Conservation (phyloP, 208 protist species). For the Plasmodiophora brassicae region DNA sequence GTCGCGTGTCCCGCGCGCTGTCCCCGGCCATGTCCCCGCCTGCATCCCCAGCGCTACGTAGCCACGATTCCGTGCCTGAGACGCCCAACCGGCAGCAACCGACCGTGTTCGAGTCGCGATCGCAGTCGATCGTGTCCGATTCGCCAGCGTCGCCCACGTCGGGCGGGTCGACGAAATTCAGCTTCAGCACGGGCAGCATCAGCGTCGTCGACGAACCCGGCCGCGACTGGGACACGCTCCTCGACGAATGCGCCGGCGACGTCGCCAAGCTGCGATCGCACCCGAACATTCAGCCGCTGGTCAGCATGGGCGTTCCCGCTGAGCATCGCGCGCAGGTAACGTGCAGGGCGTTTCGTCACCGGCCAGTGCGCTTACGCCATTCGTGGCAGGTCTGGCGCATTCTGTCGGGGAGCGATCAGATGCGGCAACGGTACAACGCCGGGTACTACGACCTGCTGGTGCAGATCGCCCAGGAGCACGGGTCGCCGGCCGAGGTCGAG, state of each 20-base stretch:
- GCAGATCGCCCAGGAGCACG: not conserved
- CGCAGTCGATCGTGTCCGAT: too few relatives aligned
- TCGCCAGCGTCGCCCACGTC: too few relatives aligned
- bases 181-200: too few relatives aligned
- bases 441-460: not conserved
- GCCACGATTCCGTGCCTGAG: too few relatives aligned
- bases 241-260: not conserved
- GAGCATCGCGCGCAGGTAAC: not conserved
- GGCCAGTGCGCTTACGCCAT: not conserved
- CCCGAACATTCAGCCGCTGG: not conserved
- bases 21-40: too few relatives aligned
- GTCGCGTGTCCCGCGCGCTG: too few relatives aligned
- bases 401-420: not conserved
- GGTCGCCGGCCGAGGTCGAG: not conserved
- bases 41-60: too few relatives aligned
- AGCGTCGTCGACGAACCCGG: too few relatives aligned
- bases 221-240: not conserved
- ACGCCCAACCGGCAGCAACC: too few relatives aligned
- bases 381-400: not conserved
- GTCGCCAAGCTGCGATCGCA: not conserved
- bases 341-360: not conserved
- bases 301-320: not conserved
- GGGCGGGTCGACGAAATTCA: too few relatives aligned
- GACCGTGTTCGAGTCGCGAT: too few relatives aligned
- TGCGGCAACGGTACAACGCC: not conserved